Base-by-base conservation (phyloP, 257 asterid genomes). In the Capsicum rhomboideum region DNA sequence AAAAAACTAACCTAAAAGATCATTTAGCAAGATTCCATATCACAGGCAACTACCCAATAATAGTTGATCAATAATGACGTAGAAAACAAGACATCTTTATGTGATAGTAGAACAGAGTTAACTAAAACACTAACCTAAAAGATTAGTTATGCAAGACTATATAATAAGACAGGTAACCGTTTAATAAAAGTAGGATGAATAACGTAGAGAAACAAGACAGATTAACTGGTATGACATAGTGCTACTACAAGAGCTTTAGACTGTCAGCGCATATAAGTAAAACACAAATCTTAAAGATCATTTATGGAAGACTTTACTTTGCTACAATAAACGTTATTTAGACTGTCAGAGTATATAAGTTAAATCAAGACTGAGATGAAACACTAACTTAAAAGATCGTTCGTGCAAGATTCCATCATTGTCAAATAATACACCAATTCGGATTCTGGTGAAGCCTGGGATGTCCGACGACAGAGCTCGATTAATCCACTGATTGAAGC, bases 401-500 rank as follows among this genome's bases (percentile, higher is more conserved):
- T 71, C 1, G 85, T 67, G 74, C 94, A 90, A 68, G 80, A 42
- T 81, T 90, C 90, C 88, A 93, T 89, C 23, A 87, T 93, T 61
- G 26, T 52, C 52, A 94, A 83, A 78, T 88, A 92, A 8, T 84
- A 56, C 20, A 69, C 75, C 69, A 92, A 66, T 17, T 89, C 88
- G 8, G 91, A 89, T 44, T 68, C 40, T 8, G 83, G 86, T 12
- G 86, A 86, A 55, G 85, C 88, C 26, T 86, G 86, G 18, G 50
- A 5, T 5, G 40, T 16, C 0, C 88, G 90, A 44, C 88, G 91
- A 50, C 89, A 88, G 9, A 90, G 44, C 50, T 90, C 91, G 16
- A 92, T 87, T 37, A 92, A 84, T 53, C 96, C 93, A 4, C 53
- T 82, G 13, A 93, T 88, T 69, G 91, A 96, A 10, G 96, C 95